A percentile compares a stretch with the other conserved stretches of the same genome.
phyloP scores from a whole-genome alignment of 495 filamentous ascomycete species.

The Evernia prunastri region DNA sequence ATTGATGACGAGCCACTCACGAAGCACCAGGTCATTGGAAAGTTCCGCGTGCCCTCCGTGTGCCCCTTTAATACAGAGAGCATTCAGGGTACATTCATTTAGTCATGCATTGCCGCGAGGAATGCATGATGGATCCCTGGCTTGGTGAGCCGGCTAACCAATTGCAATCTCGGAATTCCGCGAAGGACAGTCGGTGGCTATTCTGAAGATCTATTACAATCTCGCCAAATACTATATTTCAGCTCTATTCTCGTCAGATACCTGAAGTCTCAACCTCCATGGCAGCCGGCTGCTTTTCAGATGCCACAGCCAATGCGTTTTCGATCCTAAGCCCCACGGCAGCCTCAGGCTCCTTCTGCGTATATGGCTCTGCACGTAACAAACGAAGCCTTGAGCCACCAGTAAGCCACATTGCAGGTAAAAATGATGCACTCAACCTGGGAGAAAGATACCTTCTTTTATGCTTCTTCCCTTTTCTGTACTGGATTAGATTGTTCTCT shows the following conservation, averaged over 20 bases:
- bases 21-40: not conserved
- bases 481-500: slow-evolving; percentile 65
- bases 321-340: slow-evolving; percentile 65
- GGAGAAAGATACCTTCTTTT: slow-evolving; percentile 66
- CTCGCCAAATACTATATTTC: not conserved
- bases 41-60: not conserved
- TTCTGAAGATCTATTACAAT: not conserved
- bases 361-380: slow-evolving; percentile 74
- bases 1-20: not conserved
- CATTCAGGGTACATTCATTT: not conserved
- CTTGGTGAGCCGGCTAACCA: no score
- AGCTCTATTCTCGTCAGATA: not conserved
- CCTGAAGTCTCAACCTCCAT: slow-evolving; percentile 19
- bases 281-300: slow-evolving; percentile 8
- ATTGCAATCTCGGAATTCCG: not conserved
- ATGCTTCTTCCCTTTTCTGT: slow-evolving; percentile 83
- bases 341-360: slow-evolving; percentile 77
- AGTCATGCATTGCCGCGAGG: no score
- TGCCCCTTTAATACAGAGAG: not conserved
- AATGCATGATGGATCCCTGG: no score
- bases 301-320: slow-evolving; percentile 33
- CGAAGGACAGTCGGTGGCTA: not conserved
- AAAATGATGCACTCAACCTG: not conserved
- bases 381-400: slow-evolving; percentile 55
- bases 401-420: not conserved